These are phyloP conservation scores for Lepraria neglecta DNA, from an alignment of 495 filamentous ascomycete genomes.

Conservation along the genomic window DNA sequence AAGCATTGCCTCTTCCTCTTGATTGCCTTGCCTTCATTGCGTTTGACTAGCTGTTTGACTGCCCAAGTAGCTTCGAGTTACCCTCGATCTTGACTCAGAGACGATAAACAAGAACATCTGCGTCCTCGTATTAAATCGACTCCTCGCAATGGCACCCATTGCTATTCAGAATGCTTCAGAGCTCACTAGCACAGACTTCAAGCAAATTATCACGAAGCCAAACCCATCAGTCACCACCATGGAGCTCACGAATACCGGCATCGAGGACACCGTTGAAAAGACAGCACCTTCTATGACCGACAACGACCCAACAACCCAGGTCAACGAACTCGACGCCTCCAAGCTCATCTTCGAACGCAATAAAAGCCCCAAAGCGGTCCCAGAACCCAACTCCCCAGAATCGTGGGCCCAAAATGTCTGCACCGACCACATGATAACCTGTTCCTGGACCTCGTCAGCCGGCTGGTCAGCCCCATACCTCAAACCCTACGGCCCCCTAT, in stretches of 20 bases:
- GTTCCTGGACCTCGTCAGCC: conserved; percentile 54
- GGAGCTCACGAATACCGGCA: conserved; percentile 18
- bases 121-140: not conserved
- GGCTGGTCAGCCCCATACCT: conserved; percentile 79
- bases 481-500: conserved; percentile 71
- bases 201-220: conserved; percentile 36
- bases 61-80: too few relatives aligned
- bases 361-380: conserved; percentile 60
- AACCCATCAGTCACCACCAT: conserved; percentile 10
- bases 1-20: not conserved
- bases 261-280: conserved; percentile 37
- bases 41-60: not conserved
- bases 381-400: conserved; percentile 50
- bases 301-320: conserved; percentile 3
- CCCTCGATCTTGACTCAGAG: not conserved
- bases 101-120: too few relatives aligned
- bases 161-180: conserved; percentile 11
- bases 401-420: conserved; percentile 36
- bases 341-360: conserved; percentile 63
- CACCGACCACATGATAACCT: conserved; percentile 60
- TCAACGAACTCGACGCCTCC: conserved; percentile 61
- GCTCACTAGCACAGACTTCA: conserved; percentile 24
- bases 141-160: conserved; percentile 10
- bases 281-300: conserved; percentile 20
- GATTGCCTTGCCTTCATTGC: too few relatives aligned